Percentiles rank a stretch among this genome's conserved stretches.
Conservation (phyloP, 169 alveolate species). For the Plasmodium coatneyi region DNA sequence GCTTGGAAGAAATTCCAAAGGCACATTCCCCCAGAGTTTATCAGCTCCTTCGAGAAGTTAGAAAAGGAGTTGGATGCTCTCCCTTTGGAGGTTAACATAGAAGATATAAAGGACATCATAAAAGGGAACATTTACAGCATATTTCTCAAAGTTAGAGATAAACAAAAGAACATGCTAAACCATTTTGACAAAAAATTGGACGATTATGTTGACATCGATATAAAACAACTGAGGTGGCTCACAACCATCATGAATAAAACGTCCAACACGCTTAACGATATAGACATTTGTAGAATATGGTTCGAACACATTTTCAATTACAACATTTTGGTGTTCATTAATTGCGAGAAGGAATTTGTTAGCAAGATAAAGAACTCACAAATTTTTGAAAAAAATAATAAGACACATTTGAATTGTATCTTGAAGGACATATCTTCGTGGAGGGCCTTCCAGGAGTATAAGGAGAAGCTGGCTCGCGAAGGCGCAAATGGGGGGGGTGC, state of each 20-base stretch:
- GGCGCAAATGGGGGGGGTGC: background rate
- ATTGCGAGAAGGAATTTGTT: conserved; percentile 61
- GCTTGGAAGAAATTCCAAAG: conserved; percentile 73
- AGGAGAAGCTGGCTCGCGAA: conserved; percentile 12
- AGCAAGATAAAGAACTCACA: conserved; percentile 34
- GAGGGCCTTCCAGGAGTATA: conserved; percentile 37
- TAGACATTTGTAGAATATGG: conserved; percentile 71
- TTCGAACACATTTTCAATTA: conserved; percentile 44
- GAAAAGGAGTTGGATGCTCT: conserved; percentile 65
- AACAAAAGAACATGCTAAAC: conserved; percentile 23
- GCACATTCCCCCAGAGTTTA: conserved; percentile 54
- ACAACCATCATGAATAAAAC: conserved; percentile 63
- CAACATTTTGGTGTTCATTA: conserved; percentile 34
- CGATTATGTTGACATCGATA: conserved; percentile 49
- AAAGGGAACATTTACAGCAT: conserved; percentile 32
- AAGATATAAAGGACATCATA: conserved; percentile 55
- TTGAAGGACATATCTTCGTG: conserved; percentile 34
- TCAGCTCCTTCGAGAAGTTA: conserved; percentile 27
- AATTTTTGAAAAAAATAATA: conserved; percentile 61
- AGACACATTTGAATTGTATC: conserved; percentile 22
- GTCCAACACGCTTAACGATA: conserved; percentile 42
- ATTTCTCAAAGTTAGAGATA: conserved; percentile 20
- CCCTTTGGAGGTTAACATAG: conserved; percentile 50
- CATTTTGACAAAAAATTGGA: conserved; percentile 36
- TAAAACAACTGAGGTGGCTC: conserved; percentile 67